Conservation (phyloP, 257 asterid genomes). For the Capsicum pubescens region DNA sequence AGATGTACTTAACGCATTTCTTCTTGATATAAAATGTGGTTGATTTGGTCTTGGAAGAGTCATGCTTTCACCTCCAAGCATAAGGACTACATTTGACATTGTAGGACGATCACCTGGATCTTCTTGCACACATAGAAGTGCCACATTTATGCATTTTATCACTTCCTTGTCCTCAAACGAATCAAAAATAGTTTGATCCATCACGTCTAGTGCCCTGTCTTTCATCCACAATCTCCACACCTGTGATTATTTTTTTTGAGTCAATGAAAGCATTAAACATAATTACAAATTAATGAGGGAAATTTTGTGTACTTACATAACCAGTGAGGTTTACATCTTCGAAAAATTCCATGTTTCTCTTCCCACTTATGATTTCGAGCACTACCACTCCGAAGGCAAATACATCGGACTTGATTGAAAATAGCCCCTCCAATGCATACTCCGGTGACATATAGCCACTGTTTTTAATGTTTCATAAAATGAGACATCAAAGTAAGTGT, state of each 20-base stretch:
- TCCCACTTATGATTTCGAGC: slow-evolving; percentile 44
- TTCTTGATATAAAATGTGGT: slow-evolving; percentile 35
- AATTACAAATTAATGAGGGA: not conserved
- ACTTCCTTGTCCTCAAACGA: slow-evolving; percentile 27
- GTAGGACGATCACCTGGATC: slow-evolving; percentile 45
- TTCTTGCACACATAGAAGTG: slow-evolving; percentile 45
- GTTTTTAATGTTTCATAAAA: not conserved
- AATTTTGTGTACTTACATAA: slow-evolving; percentile 33
- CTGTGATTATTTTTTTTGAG: slow-evolving; percentile 6
- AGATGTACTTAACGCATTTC: slow-evolving; percentile 23
- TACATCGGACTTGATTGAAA: slow-evolving; percentile 40
- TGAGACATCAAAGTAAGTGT: not conserved
- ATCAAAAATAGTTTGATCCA: slow-evolving; percentile 26
- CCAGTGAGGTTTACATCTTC: slow-evolving; percentile 39
- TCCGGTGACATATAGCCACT: slow-evolving; percentile 47
- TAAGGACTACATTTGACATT: slow-evolving; percentile 37
- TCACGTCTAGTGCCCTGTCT: slow-evolving; percentile 32
- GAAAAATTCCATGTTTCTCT: slow-evolving; percentile 33
- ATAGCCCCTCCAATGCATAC: slow-evolving; percentile 40
- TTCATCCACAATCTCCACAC: slow-evolving; percentile 46
- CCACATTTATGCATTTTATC: slow-evolving; percentile 36
- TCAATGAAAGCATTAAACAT: not conserved
- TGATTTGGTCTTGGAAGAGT: slow-evolving; percentile 37
- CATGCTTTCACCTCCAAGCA: slow-evolving; percentile 38
- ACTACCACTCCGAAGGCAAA: slow-evolving; percentile 42